A percentile compares a stretch with the other conserved stretches of the same genome.
phyloP scores from a whole-genome alignment of 495 filamentous ascomycete genomes.

The Annulohypoxylon moriforme region DNA sequence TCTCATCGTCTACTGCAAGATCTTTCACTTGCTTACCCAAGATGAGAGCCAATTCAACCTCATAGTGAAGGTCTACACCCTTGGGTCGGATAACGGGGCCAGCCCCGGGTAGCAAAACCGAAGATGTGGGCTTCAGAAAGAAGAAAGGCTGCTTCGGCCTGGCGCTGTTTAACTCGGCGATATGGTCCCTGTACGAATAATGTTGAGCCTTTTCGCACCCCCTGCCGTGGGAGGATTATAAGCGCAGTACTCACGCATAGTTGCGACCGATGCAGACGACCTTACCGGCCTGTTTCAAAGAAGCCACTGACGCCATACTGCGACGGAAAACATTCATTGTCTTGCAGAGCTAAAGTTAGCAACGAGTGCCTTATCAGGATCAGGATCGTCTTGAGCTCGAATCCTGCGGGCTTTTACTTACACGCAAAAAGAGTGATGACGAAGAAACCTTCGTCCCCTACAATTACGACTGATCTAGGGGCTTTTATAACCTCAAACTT shows the following conservation, averaged over 20 bases:
- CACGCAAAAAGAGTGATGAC: slow-evolving; percentile 23
- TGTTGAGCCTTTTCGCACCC: slow-evolving; percentile 35
- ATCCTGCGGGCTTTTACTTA: slow-evolving; percentile 24
- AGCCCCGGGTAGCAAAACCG: slow-evolving; percentile 78
- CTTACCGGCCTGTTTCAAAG: slow-evolving; percentile 79
- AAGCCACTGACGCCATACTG: slow-evolving; percentile 65
- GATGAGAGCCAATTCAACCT: slow-evolving; percentile 91
- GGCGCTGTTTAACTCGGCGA: slow-evolving; percentile 87
- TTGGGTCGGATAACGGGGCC: slow-evolving; percentile 86
- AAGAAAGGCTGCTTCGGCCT: slow-evolving; percentile 94
- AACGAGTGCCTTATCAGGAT: slow-evolving; percentile 13
- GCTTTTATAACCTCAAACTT: slow-evolving; percentile 24
- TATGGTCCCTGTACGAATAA: slow-evolving; percentile 77
- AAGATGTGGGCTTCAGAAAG: slow-evolving; percentile 93
- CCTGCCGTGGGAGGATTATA: slow-evolving; percentile 14
- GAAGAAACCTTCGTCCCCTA: slow-evolving; percentile 27
- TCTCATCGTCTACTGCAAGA: slow-evolving; percentile 71
- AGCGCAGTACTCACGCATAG: slow-evolving; percentile 77
- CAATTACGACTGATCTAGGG: slow-evolving; percentile 4
- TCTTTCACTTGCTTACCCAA: slow-evolving; percentile 83
- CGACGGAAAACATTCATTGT: slow-evolving; percentile 56
- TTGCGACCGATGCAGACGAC: slow-evolving; percentile 98
- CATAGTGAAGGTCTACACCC: slow-evolving; percentile 90
- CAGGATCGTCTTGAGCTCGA: slow-evolving; percentile 7
- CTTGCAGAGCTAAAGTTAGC: slow-evolving; percentile 27